Conservation (phyloP, 106 monocot species). For the Iris macrosiphon region DNA sequence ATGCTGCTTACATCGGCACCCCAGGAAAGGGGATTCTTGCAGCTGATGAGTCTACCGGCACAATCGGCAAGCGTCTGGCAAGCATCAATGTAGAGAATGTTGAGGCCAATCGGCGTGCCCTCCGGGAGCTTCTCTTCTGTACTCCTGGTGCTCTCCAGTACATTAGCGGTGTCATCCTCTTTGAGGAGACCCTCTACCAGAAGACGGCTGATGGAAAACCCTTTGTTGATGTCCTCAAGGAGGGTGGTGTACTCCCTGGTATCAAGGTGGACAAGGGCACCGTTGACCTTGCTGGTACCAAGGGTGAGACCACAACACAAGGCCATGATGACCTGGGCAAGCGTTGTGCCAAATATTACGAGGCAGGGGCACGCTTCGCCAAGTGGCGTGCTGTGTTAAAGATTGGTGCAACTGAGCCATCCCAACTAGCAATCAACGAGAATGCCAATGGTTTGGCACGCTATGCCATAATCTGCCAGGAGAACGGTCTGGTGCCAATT, state of each 20-base stretch:
- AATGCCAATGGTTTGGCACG: conserved; percentile 36
- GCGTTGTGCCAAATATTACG: conserved; percentile 36
- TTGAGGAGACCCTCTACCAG: conserved; percentile 46
- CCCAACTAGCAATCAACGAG: conserved; percentile 31
- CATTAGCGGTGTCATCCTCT: conserved; percentile 36
- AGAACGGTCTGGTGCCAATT: conserved; percentile 41
- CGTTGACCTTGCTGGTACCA: conserved; percentile 31
- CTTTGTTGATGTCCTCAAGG: conserved; percentile 44
- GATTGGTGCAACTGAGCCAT: conserved; percentile 30
- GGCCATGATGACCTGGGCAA: conserved; percentile 45
- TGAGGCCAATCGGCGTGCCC: conserved; percentile 20
- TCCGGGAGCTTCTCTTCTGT: conserved; percentile 38
- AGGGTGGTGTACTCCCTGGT: conserved; percentile 37
- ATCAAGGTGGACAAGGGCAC: conserved; percentile 55
- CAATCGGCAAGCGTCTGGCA: conserved; percentile 23
- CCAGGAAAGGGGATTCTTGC: conserved; percentile 31
- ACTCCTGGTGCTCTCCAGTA: conserved; percentile 32
- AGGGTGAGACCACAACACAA: conserved; percentile 39
- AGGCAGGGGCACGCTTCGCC: conserved; percentile 36
- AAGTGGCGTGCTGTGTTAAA: conserved; percentile 51
- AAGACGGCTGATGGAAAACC: conserved; percentile 30
- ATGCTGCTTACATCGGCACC: conserved; percentile 35
- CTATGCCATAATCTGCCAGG: conserved; percentile 44
- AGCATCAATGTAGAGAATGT: conserved; percentile 31
- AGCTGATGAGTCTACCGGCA: conserved; percentile 32